Base-by-base conservation (phyloP, 1,139 yeast genomes). In the Saccharomyces hybrid region DNA sequence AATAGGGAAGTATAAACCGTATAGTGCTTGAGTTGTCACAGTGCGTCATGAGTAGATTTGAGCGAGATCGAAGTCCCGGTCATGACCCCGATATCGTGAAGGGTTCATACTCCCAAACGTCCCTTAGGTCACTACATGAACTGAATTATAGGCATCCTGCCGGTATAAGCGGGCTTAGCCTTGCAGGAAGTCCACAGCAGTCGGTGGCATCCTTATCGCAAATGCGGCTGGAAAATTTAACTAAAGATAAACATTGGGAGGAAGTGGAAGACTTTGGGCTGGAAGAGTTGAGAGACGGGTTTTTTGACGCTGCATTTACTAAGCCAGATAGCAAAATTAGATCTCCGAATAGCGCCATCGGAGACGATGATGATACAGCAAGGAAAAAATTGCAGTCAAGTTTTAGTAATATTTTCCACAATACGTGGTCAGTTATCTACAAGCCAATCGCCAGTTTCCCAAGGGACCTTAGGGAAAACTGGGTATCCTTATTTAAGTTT, bases 241-340 rank as follows among this genome's bases (percentile, higher is more conserved):
- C 66, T 5, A 58, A 64, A 16, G 62, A 62, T 9, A 58, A 60
- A 6, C 58, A 66, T 6, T 70, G 71, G 58, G 65, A 67, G 19
- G 58, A 61, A 0, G 50, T 70, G n/a, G 71, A 70, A 2, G 68
- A 69, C 42, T 74, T 68, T 56, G 74, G 71, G 1, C 54, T 77
- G 16, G 76, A 75, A 53, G 82, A 78, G 58, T 60, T 75, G 26
- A 66, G 81, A 57, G 75, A 75, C 53, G 81, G 80, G 2, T 77
- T 74, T 59, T 78, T 78, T 57, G 81, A 78, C 58, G 76, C 81
- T 0, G 66, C 73, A 0, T 78, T 71, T 57, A 66, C 71, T n/a
- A 73, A 73, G 26, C 74, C 67, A 5, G 66, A 65, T 29, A 53
- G 48, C 21, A 47, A 28, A 16, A 28, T 12, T 31, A 48, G 42